Evolutionary conservation across 495 filamentous ascomycete genomes (phyloP).

Genomic region (Neurospora sp.): DNA sequence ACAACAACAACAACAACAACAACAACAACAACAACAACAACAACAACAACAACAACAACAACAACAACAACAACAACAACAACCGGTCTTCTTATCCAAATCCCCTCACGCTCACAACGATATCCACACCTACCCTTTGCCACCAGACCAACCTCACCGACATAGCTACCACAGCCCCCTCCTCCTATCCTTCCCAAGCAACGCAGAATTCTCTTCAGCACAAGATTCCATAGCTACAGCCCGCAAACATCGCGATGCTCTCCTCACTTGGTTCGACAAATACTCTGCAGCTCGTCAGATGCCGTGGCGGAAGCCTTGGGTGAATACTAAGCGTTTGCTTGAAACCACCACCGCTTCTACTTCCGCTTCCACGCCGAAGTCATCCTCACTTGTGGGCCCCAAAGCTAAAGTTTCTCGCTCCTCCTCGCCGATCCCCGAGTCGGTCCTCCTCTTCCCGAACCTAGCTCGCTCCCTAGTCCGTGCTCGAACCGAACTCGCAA

Average conservation of each 20-base stretch:
- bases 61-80: too few relatives aligned
- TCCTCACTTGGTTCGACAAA: conserved; percentile 33
- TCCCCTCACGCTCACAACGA: neutral
- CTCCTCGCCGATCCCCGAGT: neutral
- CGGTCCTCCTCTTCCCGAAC: neutral
- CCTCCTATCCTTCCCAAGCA: conserved; percentile 20
- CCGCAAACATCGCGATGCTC: conserved; percentile 13
- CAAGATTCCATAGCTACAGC: neutral
- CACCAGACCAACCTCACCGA: conserved; percentile 12
- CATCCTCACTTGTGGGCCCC: neutral
- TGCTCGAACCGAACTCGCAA: too few relatives aligned
- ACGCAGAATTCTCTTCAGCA: rapidly evolving
- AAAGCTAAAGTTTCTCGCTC: neutral
- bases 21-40: too few relatives aligned
- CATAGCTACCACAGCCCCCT: conserved; percentile 30
- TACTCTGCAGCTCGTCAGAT: conserved; percentile 26
- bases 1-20: too few relatives aligned
- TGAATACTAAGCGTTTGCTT: conserved; percentile 14
- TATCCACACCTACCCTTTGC: neutral
- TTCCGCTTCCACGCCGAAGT: neutral
- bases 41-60: too few relatives aligned
- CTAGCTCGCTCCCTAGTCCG: neutral
- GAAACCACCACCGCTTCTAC: neutral
- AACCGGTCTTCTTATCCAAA: neutral
- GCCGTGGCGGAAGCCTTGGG: conserved; percentile 39